These are phyloP conservation scores for Fimicolochytrium jonesii DNA, from an alignment of 192 early-diverging fungal genomes.

Conservation along the genomic window DNA sequence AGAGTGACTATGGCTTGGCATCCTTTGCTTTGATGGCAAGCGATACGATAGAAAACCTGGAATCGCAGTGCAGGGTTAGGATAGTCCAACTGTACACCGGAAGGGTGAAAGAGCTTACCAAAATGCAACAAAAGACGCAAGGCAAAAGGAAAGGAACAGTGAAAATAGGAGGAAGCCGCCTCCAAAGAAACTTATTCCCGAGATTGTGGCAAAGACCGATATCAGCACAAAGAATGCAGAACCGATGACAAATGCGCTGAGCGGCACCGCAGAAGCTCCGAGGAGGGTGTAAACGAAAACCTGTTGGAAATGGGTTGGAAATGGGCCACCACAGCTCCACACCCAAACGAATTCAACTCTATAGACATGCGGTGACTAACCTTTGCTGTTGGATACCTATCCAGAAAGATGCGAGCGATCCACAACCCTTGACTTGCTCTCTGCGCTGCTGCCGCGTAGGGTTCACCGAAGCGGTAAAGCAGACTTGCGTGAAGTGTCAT, in stretches of 20 bases:
- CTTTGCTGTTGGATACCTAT: constrained; percentile 14
- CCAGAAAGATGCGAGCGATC: constrained; percentile 4
- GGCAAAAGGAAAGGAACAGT: background rate
- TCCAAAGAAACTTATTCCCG: constrained; percentile 2
- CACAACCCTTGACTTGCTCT: background rate
- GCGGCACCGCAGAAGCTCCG: background rate
- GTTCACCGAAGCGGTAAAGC: background rate
- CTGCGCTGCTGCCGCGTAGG: background rate
- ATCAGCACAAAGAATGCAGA: background rate
- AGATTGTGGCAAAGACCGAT: background rate
- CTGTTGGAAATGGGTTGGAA: too few relatives aligned
- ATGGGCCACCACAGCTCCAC: too few relatives aligned
- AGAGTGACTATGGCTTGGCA: too few relatives aligned
- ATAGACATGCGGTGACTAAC: background rate
- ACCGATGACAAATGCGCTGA: background rate
- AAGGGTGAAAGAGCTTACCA: too few relatives aligned
- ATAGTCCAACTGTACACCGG: too few relatives aligned
- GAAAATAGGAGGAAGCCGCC: constrained; percentile 4
- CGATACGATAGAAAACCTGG: too few relatives aligned
- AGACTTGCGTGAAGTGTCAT: background rate
- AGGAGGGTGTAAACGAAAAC: constrained; percentile 16
- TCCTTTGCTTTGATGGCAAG: too few relatives aligned
- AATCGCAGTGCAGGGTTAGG: too few relatives aligned
- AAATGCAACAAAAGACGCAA: background rate
- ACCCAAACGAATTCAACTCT: too few relatives aligned